Conservation (phyloP, 495 filamentous ascomycete genomes). For the Cudoniella acicularis region DNA sequence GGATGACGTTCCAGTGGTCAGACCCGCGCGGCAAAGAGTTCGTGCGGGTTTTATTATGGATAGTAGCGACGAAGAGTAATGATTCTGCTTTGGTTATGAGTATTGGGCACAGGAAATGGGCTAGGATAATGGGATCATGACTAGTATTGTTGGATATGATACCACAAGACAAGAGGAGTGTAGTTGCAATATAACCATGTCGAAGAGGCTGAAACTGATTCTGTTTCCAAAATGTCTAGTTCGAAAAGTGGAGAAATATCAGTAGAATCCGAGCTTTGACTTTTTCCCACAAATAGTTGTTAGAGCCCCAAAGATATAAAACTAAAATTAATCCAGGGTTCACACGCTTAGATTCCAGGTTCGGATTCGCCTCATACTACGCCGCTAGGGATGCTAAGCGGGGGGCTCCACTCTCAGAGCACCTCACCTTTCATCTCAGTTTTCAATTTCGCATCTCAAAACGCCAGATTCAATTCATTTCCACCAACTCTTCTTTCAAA, state of each 20-base stretch:
- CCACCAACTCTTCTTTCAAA: too few relatives aligned
- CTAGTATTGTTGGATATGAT: background rate
- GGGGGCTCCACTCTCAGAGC: too few relatives aligned
- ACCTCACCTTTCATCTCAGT: too few relatives aligned
- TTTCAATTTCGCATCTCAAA: background rate
- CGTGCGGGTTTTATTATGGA: constrained; percentile 53
- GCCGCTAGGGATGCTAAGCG: background rate
- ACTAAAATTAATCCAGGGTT: background rate
- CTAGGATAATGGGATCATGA: background rate
- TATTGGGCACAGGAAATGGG: background rate
- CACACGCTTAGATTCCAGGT: background rate
- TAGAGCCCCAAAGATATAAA: background rate
- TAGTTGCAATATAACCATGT: background rate
- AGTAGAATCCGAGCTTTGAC: too few relatives aligned
- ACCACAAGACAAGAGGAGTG: background rate
- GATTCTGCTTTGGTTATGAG: background rate
- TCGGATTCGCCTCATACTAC: background rate
- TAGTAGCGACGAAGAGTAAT: constrained; percentile 50
- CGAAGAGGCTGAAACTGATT: too few relatives aligned
- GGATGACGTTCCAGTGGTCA: constrained; percentile 32
- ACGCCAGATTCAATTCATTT: too few relatives aligned
- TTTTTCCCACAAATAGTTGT: too few relatives aligned
- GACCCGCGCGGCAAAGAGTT: constrained; percentile 33
- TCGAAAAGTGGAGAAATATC: background rate
- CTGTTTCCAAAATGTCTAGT: background rate